Evolutionary conservation across 352 stramenopile species (phyloP).

Genomic region (Globisporangium uncinulatum): DNA sequence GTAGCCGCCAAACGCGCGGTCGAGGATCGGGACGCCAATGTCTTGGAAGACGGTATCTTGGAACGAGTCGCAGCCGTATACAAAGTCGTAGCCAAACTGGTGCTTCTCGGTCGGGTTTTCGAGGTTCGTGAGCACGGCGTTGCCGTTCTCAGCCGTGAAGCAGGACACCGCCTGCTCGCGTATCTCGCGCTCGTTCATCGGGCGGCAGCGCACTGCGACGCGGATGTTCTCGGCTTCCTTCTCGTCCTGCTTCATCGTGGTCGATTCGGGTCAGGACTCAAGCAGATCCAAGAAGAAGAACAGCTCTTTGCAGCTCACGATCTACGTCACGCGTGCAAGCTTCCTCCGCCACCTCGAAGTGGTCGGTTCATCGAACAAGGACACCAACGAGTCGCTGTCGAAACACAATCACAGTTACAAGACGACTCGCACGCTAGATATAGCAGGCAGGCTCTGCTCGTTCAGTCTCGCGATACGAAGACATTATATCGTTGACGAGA

Average conservation of each 20-base stretch:
- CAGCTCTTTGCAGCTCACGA: too few relatives aligned
- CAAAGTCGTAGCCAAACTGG: constrained; percentile 87
- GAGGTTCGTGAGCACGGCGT: constrained; percentile 77
- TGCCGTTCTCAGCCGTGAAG: constrained; percentile 64
- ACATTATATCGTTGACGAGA: too few relatives aligned
- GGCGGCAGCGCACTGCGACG: constrained; percentile 88
- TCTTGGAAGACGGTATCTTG: constrained; percentile 75
- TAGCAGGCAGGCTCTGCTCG: not conserved
- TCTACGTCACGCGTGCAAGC: too few relatives aligned
- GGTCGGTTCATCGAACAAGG: too few relatives aligned
- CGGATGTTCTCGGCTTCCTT: constrained; percentile 88
- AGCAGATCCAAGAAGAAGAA: too few relatives aligned
- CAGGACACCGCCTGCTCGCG: constrained; percentile 67
- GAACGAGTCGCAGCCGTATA: constrained; percentile 74
- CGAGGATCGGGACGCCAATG: constrained; percentile 72
- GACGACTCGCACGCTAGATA: too few relatives aligned
- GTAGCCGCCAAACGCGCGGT: constrained; percentile 72
- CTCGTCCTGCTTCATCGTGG: constrained; percentile 63
- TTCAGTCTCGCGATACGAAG: not conserved
- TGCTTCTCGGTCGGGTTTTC: constrained; percentile 75
- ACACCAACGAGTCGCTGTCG: too few relatives aligned
- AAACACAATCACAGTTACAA: too few relatives aligned
- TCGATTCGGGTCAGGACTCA: too few relatives aligned
- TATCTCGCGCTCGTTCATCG: constrained; percentile 88
- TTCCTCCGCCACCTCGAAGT: too few relatives aligned